These are phyloP conservation scores for Pleurozium schreberi DNA, from an alignment of 225 moss, liverwort and hornwort species.

Conservation along the genomic window DNA sequence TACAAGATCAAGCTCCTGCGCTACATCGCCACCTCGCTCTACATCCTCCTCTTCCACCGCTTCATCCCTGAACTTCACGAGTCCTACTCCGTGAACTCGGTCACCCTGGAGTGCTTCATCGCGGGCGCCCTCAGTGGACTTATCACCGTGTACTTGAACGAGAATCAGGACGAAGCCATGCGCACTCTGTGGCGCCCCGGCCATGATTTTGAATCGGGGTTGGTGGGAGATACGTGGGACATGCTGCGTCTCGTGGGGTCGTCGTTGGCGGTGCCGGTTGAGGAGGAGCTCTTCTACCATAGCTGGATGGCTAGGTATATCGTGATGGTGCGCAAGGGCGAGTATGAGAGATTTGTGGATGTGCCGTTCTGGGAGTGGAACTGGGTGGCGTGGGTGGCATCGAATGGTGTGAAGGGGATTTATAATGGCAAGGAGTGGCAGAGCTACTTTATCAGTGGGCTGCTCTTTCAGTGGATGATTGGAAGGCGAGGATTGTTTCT, in stretches of 20 bases:
- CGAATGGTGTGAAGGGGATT: slow-evolving; percentile 44
- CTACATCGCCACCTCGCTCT: slow-evolving; percentile 43
- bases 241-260: slow-evolving; percentile 49
- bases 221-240: slow-evolving; percentile 54
- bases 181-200: slow-evolving; percentile 67
- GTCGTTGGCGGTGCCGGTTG: slow-evolving; percentile 34
- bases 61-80: slow-evolving; percentile 51
- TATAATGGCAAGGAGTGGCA: slow-evolving; percentile 86
- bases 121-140: slow-evolving; percentile 60
- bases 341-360: slow-evolving; percentile 22
- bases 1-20: slow-evolving; percentile 66
- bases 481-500: slow-evolving; percentile 56
- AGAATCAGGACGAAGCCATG: slow-evolving; percentile 60
- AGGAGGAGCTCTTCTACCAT: slow-evolving; percentile 66
- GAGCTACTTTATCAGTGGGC: slow-evolving; percentile 48
- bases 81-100: background rate
- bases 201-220: slow-evolving; percentile 32
- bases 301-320: slow-evolving; percentile 67
- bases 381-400: slow-evolving; percentile 56
- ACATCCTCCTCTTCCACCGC: slow-evolving; percentile 26
- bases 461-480: slow-evolving; percentile 65
- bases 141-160: slow-evolving; percentile 61
- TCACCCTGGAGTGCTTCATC: slow-evolving; percentile 39
- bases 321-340: background rate
- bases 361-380: slow-evolving; percentile 62